Base-by-base conservation (phyloP, 1,284 basidiomycete species). In the Xanthoconium separans region DNA sequence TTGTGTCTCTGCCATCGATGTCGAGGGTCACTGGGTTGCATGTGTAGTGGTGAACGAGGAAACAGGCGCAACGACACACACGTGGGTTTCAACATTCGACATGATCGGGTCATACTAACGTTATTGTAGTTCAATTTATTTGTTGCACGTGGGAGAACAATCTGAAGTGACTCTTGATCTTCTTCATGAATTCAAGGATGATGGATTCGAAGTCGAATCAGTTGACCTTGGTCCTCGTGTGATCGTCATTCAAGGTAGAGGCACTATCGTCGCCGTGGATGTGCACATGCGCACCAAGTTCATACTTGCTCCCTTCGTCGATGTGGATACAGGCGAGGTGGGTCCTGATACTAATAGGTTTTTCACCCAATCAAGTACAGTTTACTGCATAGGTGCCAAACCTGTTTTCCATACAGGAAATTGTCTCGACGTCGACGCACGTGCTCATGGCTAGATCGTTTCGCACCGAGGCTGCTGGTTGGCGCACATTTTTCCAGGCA, bases 351-450 rank as follows among this genome's bases (percentile, higher is more conserved):
- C n/a, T n/a, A n/a, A n/a, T n/a, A n/a, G n/a, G n/a, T n/a, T n/a
- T n/a, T n/a, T n/a, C n/a, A n/a, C n/a, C n/a, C n/a, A n/a, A n/a
- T n/a, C n/a, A n/a, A n/a, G n/a, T n/a, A n/a, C n/a, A n/a, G n/a
- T n/a, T 9, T n/a, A n/a, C 16, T 15, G 5, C 2, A 37, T n/a
- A 37, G 34, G 34, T 36, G 36, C 36, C 36, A 37, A 11, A 37
- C 36, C 7, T 9, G 36, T 10, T 8, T 9, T 15, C 36, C 16
- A n/a, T 18, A 9, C 8, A n/a, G 16, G n/a, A 42, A 15, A 2
- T 34, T 15, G 34, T 63, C 40, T 66, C 62, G 16, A 63, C 64
- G 6, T 64, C 62, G 20, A 62, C 61, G 1, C 64, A 63, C n/a
- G 36, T 65, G 9, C 9, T 65, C 6, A 29, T 64, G 7, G 37